These are phyloP conservation scores for Colletotrichum navitas DNA, from an alignment of 2,329 filamentous ascomycete species.

Conservation along the genomic window DNA sequence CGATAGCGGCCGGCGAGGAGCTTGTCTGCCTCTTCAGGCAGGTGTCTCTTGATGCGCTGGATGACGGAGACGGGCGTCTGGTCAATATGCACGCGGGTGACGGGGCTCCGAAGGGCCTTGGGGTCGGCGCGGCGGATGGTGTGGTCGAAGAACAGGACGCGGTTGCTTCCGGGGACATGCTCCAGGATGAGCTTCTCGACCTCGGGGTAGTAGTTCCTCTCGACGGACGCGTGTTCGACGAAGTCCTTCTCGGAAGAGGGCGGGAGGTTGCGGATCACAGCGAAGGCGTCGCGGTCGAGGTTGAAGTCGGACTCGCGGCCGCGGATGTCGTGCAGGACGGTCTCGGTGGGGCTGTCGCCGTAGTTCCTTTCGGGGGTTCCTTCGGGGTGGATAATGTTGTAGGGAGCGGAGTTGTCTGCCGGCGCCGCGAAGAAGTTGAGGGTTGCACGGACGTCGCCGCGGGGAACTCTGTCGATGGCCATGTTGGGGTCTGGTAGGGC, in stretches of 20 bases:
- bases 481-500: conserved; percentile 45
- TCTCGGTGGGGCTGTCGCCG: conserved; percentile 59
- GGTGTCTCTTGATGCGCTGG: conserved; percentile 76
- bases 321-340: conserved; percentile 79
- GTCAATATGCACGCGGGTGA: conserved; percentile 83
- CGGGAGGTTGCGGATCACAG: conserved; percentile 69
- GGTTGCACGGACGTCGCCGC: conserved; percentile 72
- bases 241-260: conserved; percentile 72
- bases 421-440: conserved; percentile 77
- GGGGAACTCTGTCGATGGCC: conserved; percentile 59
- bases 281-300: conserved; percentile 82
- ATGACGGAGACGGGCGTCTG: conserved; percentile 78
- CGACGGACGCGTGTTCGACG: conserved; percentile 76
- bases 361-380: conserved; percentile 77
- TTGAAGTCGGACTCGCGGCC: conserved; percentile 74
- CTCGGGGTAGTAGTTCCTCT: conserved; percentile 84
- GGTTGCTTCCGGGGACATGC: conserved; percentile 73
- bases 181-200: conserved; percentile 78
- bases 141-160: conserved; percentile 86
- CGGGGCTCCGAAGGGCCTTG: conserved; percentile 73
- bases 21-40: conserved; percentile 70
- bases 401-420: conserved; percentile 69
- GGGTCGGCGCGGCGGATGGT: conserved; percentile 79
- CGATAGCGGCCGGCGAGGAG: conserved; percentile 79
- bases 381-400: conserved; percentile 76